These are phyloP conservation scores for Fusarium verticillioides DNA, from an alignment of 2,329 filamentous ascomycete species.

Conservation along the genomic window DNA sequence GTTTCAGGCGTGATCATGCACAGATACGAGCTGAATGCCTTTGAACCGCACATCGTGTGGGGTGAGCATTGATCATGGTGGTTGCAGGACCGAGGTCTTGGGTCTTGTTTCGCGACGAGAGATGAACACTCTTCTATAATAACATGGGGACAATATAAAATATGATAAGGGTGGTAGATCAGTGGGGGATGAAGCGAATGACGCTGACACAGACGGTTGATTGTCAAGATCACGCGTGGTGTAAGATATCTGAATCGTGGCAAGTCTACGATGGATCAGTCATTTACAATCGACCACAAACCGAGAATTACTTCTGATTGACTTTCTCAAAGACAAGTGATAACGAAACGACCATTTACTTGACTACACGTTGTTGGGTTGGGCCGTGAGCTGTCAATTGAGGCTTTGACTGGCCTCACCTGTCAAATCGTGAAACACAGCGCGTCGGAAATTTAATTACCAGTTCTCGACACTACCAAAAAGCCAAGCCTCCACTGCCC, in stretches of 20 bases:
- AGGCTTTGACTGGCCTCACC: conserved; percentile 3
- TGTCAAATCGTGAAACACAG: conserved; percentile 1
- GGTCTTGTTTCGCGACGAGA: not conserved
- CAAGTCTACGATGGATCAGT: not conserved
- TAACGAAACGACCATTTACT: not conserved
- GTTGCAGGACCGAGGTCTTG: conserved; percentile 6
- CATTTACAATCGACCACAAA: not conserved
- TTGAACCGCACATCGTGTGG: not conserved
- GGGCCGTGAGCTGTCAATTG: not conserved
- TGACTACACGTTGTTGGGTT: not conserved
- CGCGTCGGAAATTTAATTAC: conserved; percentile 4
- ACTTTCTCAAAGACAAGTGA: too few species aligned
- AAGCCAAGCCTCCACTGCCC: not conserved
- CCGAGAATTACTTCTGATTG: not conserved
- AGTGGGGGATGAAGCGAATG: not conserved
- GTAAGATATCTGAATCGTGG: not conserved
- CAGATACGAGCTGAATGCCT: not conserved
- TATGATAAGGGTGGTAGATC: conserved; percentile 2
- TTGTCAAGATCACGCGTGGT: not conserved
- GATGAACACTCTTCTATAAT: not conserved
- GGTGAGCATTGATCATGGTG: conserved; percentile 9
- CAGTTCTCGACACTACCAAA: not conserved
- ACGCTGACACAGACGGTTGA: not conserved
- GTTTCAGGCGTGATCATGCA: conserved; percentile 21
- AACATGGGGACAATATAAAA: not conserved